Percentiles rank a stretch among this genome's conserved stretches.
Conservation (phyloP, 768 basidiomycete species). For the Boletus coccyginus region DNA sequence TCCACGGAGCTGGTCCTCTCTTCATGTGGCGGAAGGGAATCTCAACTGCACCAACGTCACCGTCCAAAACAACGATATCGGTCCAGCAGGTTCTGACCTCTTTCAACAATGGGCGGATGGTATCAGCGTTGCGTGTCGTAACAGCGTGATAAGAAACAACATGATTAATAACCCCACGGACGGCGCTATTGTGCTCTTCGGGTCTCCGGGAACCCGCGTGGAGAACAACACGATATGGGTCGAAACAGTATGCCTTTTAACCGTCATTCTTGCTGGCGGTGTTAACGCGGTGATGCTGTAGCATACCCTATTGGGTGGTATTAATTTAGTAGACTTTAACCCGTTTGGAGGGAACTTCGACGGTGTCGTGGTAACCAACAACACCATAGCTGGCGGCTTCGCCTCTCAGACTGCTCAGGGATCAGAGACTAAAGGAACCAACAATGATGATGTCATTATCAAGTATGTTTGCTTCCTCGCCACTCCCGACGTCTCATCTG, state of each 20-base stretch:
- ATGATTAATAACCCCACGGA: conserved; percentile 72
- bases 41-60: conserved; percentile 60
- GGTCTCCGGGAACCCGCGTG: conserved; percentile 67
- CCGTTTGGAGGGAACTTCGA: conserved; percentile 69
- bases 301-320: conserved; percentile 71
- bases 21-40: conserved; percentile 72
- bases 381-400: conserved; percentile 67
- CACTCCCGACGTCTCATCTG: conserved; percentile 1
- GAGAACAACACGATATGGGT: conserved; percentile 79
- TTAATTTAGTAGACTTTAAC: conserved; percentile 72
- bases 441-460: conserved; percentile 58
- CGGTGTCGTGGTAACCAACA: conserved; percentile 63
- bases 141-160: conserved; percentile 63
- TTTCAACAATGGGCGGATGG: conserved; percentile 83
- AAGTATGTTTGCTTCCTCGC: conserved; percentile 47
- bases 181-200: conserved; percentile 78
- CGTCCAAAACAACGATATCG: conserved; percentile 82
- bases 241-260: conserved; percentile 46
- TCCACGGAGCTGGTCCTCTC: conserved; percentile 79
- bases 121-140: conserved; percentile 68
- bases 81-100: conserved; percentile 64
- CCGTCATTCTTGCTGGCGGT: neutral
- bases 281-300: conserved; percentile 23
- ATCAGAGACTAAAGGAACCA: conserved; percentile 49
- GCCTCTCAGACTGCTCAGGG: conserved; percentile 44